Evolutionary conservation across 2,329 filamentous ascomycete genomes (phyloP), one percentile per base, ranked within the genome.

Genomic region (Ophiostoma ulmi): DNA sequence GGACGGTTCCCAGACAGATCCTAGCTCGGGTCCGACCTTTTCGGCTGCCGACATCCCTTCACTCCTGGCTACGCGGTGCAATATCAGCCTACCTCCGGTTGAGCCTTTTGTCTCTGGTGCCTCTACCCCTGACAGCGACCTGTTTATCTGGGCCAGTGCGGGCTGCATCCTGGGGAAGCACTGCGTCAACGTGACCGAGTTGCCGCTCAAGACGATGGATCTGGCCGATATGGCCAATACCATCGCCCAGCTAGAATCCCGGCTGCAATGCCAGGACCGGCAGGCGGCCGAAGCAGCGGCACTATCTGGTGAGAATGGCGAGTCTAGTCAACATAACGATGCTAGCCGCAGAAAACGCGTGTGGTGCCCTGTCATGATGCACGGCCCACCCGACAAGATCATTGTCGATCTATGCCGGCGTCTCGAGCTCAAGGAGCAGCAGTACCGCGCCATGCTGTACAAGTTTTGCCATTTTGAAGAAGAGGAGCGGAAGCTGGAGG

Each of bases 111-210:
- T 17, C 44, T 48, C 44, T 48, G 14, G 38, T 3, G 10, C 44
- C 44, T 48, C 44, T 5, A 48, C 17, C 8, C 22, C 67, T 5
- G 52, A 69, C 61, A 69, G 68, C 26, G 61, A 38, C 5, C 14
- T 35, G 26, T 71, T 69, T 26, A 39, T 69, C 31, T 71, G 70
- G 70, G 70, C 70, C 35, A 39, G 67, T 20, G 70, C 70, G 8
- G 70, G 70, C 31, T 69, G 65, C 61, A 26, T 68, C 10, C 67
- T 71, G 10, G 70, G 70, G n/a, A 58, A 41, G 26, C 70, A 68
- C 55, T 68, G 70, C 61, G 39, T 64, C 67, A 48, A 68, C 17
- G 58, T 63, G 7, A 11, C 58, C 20, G 58, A 69, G 52, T n/a
- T 58, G 52, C 52, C 52, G n/a, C 22, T 58, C n/a, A 26, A 5